Percentiles rank a stretch among this genome's conserved stretches.
Evolutionary conservation across 2,329 filamentous ascomycete species (phyloP).

Genomic region (Penicillium sp.): DNA sequence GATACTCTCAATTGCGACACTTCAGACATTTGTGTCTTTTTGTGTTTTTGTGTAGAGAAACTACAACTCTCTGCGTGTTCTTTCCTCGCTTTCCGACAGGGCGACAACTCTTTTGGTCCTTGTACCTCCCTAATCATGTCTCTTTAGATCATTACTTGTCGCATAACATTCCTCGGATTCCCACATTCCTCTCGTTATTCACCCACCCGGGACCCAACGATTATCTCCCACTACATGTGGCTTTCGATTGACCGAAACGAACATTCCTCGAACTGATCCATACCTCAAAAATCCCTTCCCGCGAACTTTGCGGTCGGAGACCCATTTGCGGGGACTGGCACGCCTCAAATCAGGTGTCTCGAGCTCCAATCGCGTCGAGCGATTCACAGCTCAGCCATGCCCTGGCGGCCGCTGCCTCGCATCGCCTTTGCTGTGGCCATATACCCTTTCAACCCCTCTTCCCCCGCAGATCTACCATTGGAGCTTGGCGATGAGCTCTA

Average conservation of each 20-base stretch:
- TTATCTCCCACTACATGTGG: conserved; percentile 28
- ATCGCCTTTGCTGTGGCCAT: conserved; percentile 98
- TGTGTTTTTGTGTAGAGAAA: background rate
- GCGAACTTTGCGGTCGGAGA: conserved; percentile 19
- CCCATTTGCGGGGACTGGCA: conserved; percentile 27
- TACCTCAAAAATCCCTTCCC: conserved; percentile 6
- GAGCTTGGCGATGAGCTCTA: conserved; percentile 98
- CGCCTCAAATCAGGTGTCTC: conserved; percentile 13
- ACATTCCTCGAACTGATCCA: conserved; percentile 26
- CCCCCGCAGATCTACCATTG: conserved; percentile 86
- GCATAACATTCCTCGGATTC: conserved; percentile 12
- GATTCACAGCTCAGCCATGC: conserved; percentile 59
- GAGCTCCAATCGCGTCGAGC: conserved; percentile 5
- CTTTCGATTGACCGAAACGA: conserved; percentile 25
- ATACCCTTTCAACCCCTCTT: conserved; percentile 85
- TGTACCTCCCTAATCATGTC: conserved; percentile 14
- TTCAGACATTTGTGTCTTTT: conserved; percentile 10
- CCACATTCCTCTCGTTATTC: conserved; percentile 27
- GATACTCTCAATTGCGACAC: conserved; percentile 15
- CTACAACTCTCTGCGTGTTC: conserved; percentile 6
- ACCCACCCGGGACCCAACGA: conserved; percentile 10
- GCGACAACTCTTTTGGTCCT: background rate
- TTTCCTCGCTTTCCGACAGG: conserved; percentile 10
- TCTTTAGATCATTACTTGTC: conserved; percentile 22
- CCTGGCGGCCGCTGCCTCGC: conserved; percentile 93